Evolutionary conservation across 208 protist genomes (phyloP).

Genomic region (Trypanosoma theileri): DNA sequence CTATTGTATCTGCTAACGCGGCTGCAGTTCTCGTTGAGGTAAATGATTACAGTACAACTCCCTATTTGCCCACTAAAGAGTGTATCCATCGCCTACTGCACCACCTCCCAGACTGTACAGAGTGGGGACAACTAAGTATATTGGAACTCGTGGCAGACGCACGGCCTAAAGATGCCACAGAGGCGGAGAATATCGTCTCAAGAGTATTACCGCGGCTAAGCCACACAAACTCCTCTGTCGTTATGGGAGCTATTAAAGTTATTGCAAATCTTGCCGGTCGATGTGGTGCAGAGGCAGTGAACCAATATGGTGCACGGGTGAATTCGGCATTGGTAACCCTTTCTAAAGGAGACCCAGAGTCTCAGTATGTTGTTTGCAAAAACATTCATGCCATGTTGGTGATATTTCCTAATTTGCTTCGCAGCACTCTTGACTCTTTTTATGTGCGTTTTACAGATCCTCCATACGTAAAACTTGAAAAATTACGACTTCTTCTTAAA

Average conservation of each 20-base stretch:
- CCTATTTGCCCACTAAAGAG: conserved; percentile 55
- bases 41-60: conserved; percentile 49
- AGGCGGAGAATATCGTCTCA: conserved; percentile 91
- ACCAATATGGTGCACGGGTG: conserved; percentile 88
- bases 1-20: conserved; percentile 98
- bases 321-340: conserved; percentile 94
- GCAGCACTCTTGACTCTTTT: conserved; percentile 93
- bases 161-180: conserved; percentile 49
- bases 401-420: conserved; percentile 94
- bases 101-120: conserved; percentile 95
- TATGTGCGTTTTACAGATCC: conserved; percentile 99
- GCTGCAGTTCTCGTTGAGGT: conserved; percentile 97
- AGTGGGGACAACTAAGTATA: conserved; percentile 99
- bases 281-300: conserved; percentile 56
- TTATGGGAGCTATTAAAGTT: conserved; percentile 96
- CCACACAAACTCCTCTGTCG: conserved; percentile 98
- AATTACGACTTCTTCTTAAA: conserved; percentile 98
- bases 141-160: conserved; percentile 94
- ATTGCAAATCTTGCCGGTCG: conserved; percentile 70
- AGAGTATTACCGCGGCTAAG: conserved; percentile 95
- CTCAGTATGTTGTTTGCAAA: conserved; percentile 98
- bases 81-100: conserved; percentile 95
- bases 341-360: conserved; percentile 86
- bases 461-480: conserved; percentile 99
- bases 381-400: conserved; percentile 99